Base-by-base conservation (phyloP, 2,329 filamentous ascomycete genomes). In the Verticillium nonalfalfae region DNA sequence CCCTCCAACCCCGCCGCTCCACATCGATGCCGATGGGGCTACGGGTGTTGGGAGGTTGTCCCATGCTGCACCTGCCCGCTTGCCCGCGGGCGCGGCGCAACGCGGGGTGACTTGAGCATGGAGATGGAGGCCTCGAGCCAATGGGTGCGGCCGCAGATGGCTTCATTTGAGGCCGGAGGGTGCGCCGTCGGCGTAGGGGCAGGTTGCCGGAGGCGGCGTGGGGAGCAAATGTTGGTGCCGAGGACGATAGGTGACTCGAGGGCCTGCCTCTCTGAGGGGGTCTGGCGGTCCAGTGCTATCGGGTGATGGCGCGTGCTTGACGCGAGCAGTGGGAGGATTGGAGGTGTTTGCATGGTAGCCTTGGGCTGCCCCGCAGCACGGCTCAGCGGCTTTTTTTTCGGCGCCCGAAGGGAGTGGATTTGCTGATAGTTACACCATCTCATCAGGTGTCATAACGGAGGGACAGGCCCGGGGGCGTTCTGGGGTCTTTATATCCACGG, bases 1-100 rank as follows among this genome's bases (percentile, higher is more conserved):
- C 45, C 45, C 35, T 57, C 21, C 18, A 57, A 57, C 56, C 38
- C 57, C 57, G 57, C 57, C 40, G 58, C 40, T 59, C 45, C 58
- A 59, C 58, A 55, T 14, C 40, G 57, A 36, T 36, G 59, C 56
- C 59, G 56, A 39, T 13, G n/a, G 40, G 45, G 35, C 56, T 21
- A 26, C 33, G 21, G 45, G n/a, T 50, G 45, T 11, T 50, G 45
- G 26, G 45, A 50, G 45, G 21, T 10, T 11, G 7, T 50, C 18
- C 39, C 18, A 50, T 50, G 45, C 4, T 21, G 4, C 10, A 5
- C 26, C 3, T 26, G 26, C 26, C 26, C 26, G 26, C 26, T 26
- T 26, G 35, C 35, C 35, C 35, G 35, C 35, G 35, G 35, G 35
- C 35, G 35, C 18, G 18, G 9, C n/a, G 45, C 45, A 18, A 18